These are phyloP conservation scores for Xylariales sp. DNA, from an alignment of 2,329 filamentous ascomycete species.

Conservation along the genomic window DNA sequence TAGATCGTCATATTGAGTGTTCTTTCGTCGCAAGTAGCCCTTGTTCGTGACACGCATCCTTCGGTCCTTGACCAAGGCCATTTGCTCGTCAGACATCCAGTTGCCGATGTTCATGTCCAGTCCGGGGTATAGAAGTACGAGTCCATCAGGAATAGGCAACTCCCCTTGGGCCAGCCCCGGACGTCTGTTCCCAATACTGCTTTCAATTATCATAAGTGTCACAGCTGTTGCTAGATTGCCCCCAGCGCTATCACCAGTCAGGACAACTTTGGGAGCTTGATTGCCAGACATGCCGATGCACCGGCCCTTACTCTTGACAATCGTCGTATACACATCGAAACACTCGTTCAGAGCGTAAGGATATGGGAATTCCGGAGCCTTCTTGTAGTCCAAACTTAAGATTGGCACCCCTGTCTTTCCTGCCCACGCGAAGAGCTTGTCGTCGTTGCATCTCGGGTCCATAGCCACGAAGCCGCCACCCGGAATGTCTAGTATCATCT, in stretches of 20 bases:
- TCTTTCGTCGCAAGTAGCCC: conserved; percentile 76
- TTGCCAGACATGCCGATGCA: conserved; percentile 71
- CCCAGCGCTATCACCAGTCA: conserved; percentile 78
- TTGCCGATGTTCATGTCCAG: conserved; percentile 97
- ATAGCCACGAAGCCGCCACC: conserved; percentile 96
- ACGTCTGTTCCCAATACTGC: conserved; percentile 51
- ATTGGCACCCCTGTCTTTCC: conserved; percentile 84
- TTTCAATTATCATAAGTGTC: conserved; percentile 85
- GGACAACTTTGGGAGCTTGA: conserved; percentile 60
- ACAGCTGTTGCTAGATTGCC: conserved; percentile 77
- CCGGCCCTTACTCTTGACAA: conserved; percentile 66
- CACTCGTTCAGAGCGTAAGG: conserved; percentile 84
- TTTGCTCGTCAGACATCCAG: conserved; percentile 99
- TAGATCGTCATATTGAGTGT: conserved; percentile 79
- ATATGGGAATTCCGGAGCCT: conserved; percentile 80
- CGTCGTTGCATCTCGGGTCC: conserved; percentile 90
- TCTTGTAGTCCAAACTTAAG: conserved; percentile 85
- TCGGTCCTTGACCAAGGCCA: conserved; percentile 85
- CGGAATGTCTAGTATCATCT: conserved; percentile 82
- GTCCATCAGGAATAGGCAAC: conserved; percentile 70
- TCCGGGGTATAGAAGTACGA: conserved; percentile 83
- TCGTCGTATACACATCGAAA: conserved; percentile 76
- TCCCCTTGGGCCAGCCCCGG: conserved; percentile 51
- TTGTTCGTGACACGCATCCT: conserved; percentile 72
- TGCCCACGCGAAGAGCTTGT: conserved; percentile 90